phyloP scores from a whole-genome alignment of 306 rosid species.

The Cucurbita argyrosperma region DNA sequence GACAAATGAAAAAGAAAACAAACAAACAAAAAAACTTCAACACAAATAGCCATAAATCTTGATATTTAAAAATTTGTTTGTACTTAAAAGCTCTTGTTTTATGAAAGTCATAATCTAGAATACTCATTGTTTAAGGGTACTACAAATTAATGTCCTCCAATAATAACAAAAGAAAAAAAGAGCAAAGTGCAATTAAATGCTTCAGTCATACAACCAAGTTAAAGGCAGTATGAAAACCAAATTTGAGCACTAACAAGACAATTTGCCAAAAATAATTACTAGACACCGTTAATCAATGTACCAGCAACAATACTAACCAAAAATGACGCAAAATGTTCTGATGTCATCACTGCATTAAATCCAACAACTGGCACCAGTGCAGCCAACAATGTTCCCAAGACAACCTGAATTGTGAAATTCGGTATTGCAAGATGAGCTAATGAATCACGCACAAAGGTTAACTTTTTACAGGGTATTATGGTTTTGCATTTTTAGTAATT shows the following conservation, averaged over 20 bases:
- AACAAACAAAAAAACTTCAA: not conserved
- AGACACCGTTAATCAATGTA: not conserved
- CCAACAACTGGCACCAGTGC: constrained; percentile 96
- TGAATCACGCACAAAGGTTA: not conserved
- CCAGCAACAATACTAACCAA: constrained; percentile 39
- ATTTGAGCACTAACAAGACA: not conserved
- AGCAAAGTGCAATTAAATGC: not conserved
- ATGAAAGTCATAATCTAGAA: too few species aligned
- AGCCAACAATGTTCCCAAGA: constrained; percentile 85
- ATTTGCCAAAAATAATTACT: not conserved
- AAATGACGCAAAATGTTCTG: constrained; percentile 96
- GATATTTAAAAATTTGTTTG: too few species aligned
- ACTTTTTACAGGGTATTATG: not conserved
- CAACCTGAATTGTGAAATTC: constrained; percentile 42
- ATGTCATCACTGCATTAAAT: constrained; percentile 93
- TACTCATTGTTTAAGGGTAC: not conserved
- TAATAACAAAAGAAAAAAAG: not conserved
- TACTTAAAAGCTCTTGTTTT: too few species aligned
- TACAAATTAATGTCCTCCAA: not conserved
- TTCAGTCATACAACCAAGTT: not conserved
- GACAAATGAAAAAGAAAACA: not conserved
- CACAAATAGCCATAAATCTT: not conserved
- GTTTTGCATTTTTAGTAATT: not conserved
- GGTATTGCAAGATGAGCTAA: constrained; percentile 16
- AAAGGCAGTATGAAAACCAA: not conserved